Conservation (phyloP, 1,284 basidiomycete genomes). For the Apiotrichum montevideense region DNA sequence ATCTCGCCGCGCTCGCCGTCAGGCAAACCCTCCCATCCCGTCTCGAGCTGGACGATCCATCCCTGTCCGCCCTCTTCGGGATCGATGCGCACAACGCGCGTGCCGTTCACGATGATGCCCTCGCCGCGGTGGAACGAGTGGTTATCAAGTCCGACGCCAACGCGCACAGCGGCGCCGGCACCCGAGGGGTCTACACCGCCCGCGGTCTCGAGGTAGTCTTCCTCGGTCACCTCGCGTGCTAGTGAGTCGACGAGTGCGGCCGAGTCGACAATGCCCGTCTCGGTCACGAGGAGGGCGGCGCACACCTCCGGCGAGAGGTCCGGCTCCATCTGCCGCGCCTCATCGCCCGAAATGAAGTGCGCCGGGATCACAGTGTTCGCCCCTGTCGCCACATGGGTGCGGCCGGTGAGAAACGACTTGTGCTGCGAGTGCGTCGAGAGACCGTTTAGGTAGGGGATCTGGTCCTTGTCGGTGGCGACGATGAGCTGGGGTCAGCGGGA, state of each 20-base stretch:
- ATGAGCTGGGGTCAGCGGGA: slow-evolving; percentile 53
- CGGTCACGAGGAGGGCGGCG: slow-evolving; percentile 71
- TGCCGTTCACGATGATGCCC: slow-evolving; percentile 73
- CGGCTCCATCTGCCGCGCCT: slow-evolving; percentile 73
- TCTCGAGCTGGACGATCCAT: slow-evolving; percentile 60
- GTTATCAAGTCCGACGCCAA: slow-evolving; percentile 38
- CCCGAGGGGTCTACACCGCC: neutral
- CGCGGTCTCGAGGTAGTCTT: slow-evolving; percentile 23
- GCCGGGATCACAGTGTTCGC: slow-evolving; percentile 55
- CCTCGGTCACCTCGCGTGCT: slow-evolving; percentile 62
- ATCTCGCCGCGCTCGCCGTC: slow-evolving; percentile 39
- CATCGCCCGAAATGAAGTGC: slow-evolving; percentile 62
- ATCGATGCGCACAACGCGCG: slow-evolving; percentile 83
- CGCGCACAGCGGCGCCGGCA: slow-evolving; percentile 6
- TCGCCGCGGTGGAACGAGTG: slow-evolving; percentile 28
- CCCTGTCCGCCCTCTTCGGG: slow-evolving; percentile 45
- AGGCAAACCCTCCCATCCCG: slow-evolving; percentile 55
- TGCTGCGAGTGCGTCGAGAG: slow-evolving; percentile 60
- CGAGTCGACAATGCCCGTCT: slow-evolving; percentile 87
- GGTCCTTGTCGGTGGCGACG: slow-evolving; percentile 60
- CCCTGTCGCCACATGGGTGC: neutral
- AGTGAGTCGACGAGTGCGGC: slow-evolving; percentile 74
- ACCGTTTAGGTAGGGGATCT: slow-evolving; percentile 62
- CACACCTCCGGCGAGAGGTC: slow-evolving; percentile 65
- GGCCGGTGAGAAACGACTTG: slow-evolving; percentile 25